Conservation (phyloP, 2,329 filamentous ascomycete species). For the Stachybotrys chlorohalonatus region DNA sequence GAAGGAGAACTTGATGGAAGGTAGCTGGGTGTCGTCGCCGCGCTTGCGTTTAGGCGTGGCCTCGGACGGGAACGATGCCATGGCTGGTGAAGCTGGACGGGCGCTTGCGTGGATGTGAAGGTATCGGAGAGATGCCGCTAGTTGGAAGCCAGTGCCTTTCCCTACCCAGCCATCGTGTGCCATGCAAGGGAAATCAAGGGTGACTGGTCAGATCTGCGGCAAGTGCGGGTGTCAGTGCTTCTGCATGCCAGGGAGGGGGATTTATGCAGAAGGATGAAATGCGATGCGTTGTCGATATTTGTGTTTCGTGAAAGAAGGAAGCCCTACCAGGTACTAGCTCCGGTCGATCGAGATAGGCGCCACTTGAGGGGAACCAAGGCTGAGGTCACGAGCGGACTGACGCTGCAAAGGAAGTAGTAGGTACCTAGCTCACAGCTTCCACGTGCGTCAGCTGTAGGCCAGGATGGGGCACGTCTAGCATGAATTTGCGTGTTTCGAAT, state of each 20-base stretch:
- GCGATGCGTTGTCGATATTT: neutral
- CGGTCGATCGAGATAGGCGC: neutral
- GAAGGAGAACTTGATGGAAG: constrained; percentile 38
- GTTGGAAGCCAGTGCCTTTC: neutral
- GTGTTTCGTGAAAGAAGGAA: neutral
- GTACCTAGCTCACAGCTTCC: too few species aligned
- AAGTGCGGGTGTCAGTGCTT: neutral
- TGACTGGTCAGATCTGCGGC: neutral
- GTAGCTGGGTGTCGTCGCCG: constrained; percentile 21
- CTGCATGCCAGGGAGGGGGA: neutral
- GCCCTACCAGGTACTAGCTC: neutral
- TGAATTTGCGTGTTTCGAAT: too few species aligned
- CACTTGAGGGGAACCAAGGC: too few species aligned
- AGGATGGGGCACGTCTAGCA: too few species aligned
- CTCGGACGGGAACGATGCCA: constrained; percentile 10
- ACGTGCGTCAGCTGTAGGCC: too few species aligned
- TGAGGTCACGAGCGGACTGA: too few species aligned
- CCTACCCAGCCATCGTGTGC: neutral
- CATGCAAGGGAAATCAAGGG: neutral
- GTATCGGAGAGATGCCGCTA: neutral
- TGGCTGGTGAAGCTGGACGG: neutral
- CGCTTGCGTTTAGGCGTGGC: constrained; percentile 39
- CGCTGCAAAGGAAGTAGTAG: too few species aligned
- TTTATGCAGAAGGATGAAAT: neutral
- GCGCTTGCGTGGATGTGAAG: neutral